These are phyloP conservation scores for Acanthochlamys bracteata DNA, from an alignment of 106 monocot genomes.

Conservation along the genomic window DNA sequence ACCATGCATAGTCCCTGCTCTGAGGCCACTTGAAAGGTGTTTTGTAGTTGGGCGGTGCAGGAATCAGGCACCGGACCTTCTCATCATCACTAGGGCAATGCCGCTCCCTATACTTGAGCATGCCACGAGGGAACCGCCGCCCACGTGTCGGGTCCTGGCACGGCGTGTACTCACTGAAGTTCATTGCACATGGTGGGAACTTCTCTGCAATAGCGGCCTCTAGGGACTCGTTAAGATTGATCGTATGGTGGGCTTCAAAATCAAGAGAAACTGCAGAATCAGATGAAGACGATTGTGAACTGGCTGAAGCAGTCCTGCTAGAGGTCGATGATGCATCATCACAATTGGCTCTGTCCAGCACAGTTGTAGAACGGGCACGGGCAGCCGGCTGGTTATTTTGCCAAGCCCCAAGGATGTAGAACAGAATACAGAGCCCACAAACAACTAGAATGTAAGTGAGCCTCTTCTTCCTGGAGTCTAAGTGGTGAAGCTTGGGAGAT, in stretches of 20 bases:
- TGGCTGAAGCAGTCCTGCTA: background rate
- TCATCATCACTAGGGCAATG: slow-evolving; percentile 51
- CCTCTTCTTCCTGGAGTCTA: slow-evolving; percentile 29
- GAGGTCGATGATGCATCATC: background rate
- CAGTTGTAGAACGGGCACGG: background rate
- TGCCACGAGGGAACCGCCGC: slow-evolving; percentile 35
- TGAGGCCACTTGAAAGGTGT: slow-evolving; percentile 51
- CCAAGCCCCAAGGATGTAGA: slow-evolving; percentile 75
- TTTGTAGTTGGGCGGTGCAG: slow-evolving; percentile 56
- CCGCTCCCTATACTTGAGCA: slow-evolving; percentile 50
- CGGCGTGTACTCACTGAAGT: slow-evolving; percentile 60
- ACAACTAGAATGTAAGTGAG: slow-evolving; percentile 35
- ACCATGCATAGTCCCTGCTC: slow-evolving; percentile 41
- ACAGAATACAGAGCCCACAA: slow-evolving; percentile 42
- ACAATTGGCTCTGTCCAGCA: slow-evolving; percentile 5
- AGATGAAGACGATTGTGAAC: background rate
- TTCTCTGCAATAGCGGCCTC: background rate
- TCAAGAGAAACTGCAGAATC: slow-evolving; percentile 16
- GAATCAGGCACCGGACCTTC: slow-evolving; percentile 41
- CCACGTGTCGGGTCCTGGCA: slow-evolving; percentile 50
- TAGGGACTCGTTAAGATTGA: slow-evolving; percentile 17
- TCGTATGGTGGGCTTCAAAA: slow-evolving; percentile 50
- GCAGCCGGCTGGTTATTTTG: slow-evolving; percentile 22
- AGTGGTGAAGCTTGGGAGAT: slow-evolving; percentile 47
- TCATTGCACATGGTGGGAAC: slow-evolving; percentile 32